Evolutionary conservation across 768 basidiomycete genomes (phyloP), one percentile per base, ranked within the genome.

Genomic region (Pilatotrama ljubarskyi): DNA sequence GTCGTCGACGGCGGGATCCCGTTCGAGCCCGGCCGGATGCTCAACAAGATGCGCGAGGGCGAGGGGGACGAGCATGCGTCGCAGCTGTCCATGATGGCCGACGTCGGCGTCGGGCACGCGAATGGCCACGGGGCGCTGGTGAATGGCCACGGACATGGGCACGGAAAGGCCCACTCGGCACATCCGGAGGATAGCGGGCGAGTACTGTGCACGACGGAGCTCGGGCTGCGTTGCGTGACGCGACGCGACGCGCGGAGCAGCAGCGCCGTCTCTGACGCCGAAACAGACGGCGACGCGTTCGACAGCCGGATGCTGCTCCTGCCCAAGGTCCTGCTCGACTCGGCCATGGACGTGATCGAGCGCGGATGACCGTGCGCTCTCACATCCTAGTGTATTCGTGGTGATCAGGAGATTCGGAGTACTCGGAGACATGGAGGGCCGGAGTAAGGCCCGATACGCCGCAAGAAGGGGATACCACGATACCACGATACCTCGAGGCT

Each of bases 281-380:
- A 62, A 36, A 71, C 70, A 11, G 78, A 73, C 7, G 81, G 78
- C 29, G 80, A 77, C 35, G 70, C 65, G 24, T 70, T 84, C 42
- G 89, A 90, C 51, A 78, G 80, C 61, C 80, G 85, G 66, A 71
- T 85, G 53, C 72, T 91, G 50, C 74, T 91, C 58, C 78, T 78
- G 68, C 88, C 90, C n/a, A 91, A 88, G 70, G 88, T 91, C 3
- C 83, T 91, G 40, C 72, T 91, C 56, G 88, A 91, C 68, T 85
- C 84, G n/a, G 86, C 88, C 13, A 74, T 80, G 61, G 77, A 82
- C 48, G 75, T 81, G 64, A 72, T 82, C 46, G 77, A 64, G 38
- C 66, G 66, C 38, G 63, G 59, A 57, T 61, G 52, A 63, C 29
- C 9, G 44, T 10, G 10, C 29, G 29, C 29, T 32, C 29, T 32